Conservation (phyloP, 2,329 filamentous ascomycete genomes). For the Talaromyces funiculosus region DNA sequence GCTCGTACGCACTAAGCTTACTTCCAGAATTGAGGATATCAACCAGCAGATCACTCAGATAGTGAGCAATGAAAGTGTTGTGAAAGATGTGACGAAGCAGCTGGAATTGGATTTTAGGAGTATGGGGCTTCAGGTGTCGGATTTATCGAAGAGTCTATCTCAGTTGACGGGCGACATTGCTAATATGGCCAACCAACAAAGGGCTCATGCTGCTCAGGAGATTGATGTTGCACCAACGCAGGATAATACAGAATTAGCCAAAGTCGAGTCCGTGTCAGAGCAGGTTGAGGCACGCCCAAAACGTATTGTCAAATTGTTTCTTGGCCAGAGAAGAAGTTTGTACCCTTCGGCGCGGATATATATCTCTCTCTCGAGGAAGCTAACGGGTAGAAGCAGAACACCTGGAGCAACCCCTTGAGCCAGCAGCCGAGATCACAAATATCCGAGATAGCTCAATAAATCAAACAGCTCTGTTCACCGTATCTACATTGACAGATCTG, state of each 20-base stretch:
- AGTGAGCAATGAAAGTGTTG: background rate
- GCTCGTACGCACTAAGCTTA: constrained; percentile 1
- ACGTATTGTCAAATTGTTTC: background rate
- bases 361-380: background rate
- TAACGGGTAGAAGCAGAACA: background rate
- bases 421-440: background rate
- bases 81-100: background rate
- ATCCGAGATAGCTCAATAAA: background rate
- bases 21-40: constrained; percentile 5
- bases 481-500: background rate
- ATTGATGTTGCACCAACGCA: background rate
- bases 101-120: background rate
- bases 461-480: background rate
- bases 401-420: background rate
- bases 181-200: background rate
- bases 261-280: background rate
- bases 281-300: background rate
- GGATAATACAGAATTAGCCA: background rate
- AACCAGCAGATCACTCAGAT: constrained; percentile 6
- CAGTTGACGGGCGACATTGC: background rate
- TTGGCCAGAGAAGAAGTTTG: background rate
- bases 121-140: constrained; percentile 1
- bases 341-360: background rate
- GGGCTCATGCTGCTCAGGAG: background rate
- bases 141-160: background rate